Conservation (phyloP, 208 protist genomes). For the Crithidia bombi region DNA sequence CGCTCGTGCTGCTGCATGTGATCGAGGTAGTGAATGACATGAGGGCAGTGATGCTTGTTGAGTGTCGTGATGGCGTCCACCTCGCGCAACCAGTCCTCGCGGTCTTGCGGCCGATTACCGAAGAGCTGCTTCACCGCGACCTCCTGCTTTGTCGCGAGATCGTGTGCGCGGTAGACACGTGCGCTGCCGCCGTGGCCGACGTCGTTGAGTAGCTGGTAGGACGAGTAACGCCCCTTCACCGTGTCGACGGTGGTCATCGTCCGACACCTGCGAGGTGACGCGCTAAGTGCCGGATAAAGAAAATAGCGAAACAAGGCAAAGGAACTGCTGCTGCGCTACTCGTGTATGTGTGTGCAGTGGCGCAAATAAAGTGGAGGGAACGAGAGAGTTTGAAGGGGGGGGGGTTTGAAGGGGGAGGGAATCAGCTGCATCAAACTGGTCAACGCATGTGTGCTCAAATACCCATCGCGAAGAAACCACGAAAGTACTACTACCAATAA, state of each 20-base stretch:
- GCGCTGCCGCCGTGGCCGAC: conserved; percentile 81
- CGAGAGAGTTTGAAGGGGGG: too few species aligned
- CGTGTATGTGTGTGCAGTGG: too few species aligned
- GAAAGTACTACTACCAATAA: too few species aligned
- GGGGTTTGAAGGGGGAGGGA: too few species aligned
- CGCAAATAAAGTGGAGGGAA: too few species aligned
- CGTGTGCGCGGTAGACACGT: conserved; percentile 70
- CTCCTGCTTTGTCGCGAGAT: conserved; percentile 43
- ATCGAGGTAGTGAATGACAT: conserved; percentile 83
- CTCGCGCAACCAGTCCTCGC: conserved; percentile 67
- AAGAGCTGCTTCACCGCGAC: conserved; percentile 79
- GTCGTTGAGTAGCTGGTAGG: conserved; percentile 73
- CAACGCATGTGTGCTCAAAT: too few species aligned
- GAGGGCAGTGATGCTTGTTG: conserved; percentile 38
- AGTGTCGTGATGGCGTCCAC: conserved; percentile 70
- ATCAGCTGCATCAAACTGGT: too few species aligned
- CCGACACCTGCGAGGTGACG: too few species aligned
- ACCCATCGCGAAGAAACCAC: too few species aligned
- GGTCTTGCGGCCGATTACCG: conserved; percentile 41
- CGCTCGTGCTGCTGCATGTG: conserved; percentile 67
- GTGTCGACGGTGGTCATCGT: conserved; percentile 37
- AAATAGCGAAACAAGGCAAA: conserved; percentile 14
- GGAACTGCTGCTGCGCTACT: too few species aligned
- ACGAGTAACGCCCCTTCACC: conserved; percentile 82
- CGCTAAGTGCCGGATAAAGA: too few species aligned